Conservation (phyloP, 2,329 filamentous ascomycete genomes). For the Ampelomyces quisqualis region DNA sequence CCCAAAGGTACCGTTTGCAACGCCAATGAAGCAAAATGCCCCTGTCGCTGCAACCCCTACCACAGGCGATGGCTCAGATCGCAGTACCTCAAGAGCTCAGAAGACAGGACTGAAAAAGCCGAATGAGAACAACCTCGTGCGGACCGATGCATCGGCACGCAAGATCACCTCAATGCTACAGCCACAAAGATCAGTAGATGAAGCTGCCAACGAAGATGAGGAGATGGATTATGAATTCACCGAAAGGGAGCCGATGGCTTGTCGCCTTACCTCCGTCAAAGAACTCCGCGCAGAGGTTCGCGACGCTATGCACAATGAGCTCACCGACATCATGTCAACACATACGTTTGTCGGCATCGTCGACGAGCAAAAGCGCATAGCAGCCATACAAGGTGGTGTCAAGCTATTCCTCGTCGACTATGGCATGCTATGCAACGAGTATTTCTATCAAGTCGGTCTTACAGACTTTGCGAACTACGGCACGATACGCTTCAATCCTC, state of each 20-base stretch:
- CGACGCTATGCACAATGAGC: slow-evolving; percentile 75
- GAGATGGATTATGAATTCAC: slow-evolving; percentile 69
- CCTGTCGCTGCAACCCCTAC: slow-evolving; percentile 16
- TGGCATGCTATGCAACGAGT: slow-evolving; percentile 78
- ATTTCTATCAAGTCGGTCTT: slow-evolving; percentile 92
- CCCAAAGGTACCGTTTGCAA: slow-evolving; percentile 43
- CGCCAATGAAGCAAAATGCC: slow-evolving; percentile 42
- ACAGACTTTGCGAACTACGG: slow-evolving; percentile 98
- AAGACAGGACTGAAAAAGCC: slow-evolving; percentile 46
- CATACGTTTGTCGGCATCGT: slow-evolving; percentile 94
- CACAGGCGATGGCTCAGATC: slow-evolving; percentile 25
- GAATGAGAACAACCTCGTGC: slow-evolving; percentile 84
- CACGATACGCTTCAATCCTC: slow-evolving; percentile 73
- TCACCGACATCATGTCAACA: slow-evolving; percentile 82
- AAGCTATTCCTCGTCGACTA: slow-evolving; percentile 94
- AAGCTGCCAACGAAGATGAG: slow-evolving; percentile 43
- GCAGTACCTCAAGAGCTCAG: slow-evolving; percentile 31
- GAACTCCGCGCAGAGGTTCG: slow-evolving; percentile 79
- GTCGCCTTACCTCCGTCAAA: slow-evolving; percentile 80
- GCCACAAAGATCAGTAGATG: slow-evolving; percentile 48
- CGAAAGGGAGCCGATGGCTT: slow-evolving; percentile 68
- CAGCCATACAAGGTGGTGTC: slow-evolving; percentile 89
- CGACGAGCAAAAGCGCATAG: slow-evolving; percentile 80
- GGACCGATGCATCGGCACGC: slow-evolving; percentile 82
- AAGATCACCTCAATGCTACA: slow-evolving; percentile 97